phyloP scores from a whole-genome alignment of 306 rosid genomes.

The Datisca glomerata region DNA sequence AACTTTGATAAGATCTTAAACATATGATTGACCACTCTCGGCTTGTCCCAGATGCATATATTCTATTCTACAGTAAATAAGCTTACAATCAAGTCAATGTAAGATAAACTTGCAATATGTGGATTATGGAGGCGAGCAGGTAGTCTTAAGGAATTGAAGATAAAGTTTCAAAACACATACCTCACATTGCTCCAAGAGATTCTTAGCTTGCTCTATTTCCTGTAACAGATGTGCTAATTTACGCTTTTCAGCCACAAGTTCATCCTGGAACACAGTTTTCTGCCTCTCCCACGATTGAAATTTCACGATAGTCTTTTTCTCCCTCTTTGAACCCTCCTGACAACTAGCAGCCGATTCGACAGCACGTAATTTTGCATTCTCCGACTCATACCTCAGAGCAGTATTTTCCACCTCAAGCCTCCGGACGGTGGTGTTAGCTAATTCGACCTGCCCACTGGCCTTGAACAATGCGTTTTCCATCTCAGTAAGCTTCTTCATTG shows the following conservation, averaged over 20 bases:
- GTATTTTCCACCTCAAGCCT: conserved; percentile 76
- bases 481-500: conserved; percentile 82
- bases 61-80: too few relatives aligned
- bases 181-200: conserved; percentile 54
- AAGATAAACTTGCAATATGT: too few relatives aligned
- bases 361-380: conserved; percentile 56
- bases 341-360: conserved; percentile 71
- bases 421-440: conserved; percentile 65
- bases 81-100: too few relatives aligned
- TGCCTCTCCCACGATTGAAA: conserved; percentile 77
- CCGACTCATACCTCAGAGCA: conserved; percentile 68
- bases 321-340: conserved; percentile 68
- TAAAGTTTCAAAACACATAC: conserved; percentile 32
- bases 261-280: conserved; percentile 58
- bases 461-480: conserved; percentile 80
- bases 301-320: conserved; percentile 51
- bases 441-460: conserved; percentile 76
- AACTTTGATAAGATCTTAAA: too few relatives aligned
- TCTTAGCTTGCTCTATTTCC: conserved; percentile 55
- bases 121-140: background rate
- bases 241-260: conserved; percentile 43
- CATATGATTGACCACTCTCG: too few relatives aligned
- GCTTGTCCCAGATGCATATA: too few relatives aligned
- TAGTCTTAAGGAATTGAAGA: conserved; percentile 1
- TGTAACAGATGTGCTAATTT: conserved; percentile 34